Conservation (phyloP, 768 basidiomycete genomes). For the Suillus variegatus region DNA sequence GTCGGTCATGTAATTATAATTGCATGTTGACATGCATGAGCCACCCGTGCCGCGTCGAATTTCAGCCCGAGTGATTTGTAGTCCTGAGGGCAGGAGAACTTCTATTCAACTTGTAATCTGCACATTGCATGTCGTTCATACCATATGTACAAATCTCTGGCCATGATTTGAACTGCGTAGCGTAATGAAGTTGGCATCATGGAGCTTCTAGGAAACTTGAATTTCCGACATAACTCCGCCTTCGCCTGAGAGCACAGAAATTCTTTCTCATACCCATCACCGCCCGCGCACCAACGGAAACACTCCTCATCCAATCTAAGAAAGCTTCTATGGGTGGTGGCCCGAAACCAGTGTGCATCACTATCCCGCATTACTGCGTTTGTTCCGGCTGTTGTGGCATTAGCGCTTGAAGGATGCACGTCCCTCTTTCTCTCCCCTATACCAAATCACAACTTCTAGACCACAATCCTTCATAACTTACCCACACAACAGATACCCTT, state of each 20-base stretch:
- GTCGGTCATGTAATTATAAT: no score
- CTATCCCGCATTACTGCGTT: constrained; percentile 56
- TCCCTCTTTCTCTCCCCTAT: background rate
- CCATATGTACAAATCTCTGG: no score
- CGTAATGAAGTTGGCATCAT: background rate
- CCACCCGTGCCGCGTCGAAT: no score
- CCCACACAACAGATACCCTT: constrained; percentile 50
- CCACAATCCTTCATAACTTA: background rate
- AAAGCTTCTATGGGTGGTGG: constrained; percentile 15
- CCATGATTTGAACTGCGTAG: no score
- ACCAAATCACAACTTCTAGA: background rate
- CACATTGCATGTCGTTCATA: no score
- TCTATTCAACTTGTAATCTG: no score
- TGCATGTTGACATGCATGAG: no score
- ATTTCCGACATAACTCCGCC: no score
- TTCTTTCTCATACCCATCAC: constrained; percentile 47
- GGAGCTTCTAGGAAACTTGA: background rate
- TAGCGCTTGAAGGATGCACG: constrained; percentile 65
- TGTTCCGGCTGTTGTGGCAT: constrained; percentile 39
- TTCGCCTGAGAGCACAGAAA: no score
- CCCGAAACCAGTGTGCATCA: constrained; percentile 48
- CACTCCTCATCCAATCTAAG: constrained; percentile 45
- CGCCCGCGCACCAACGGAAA: constrained; percentile 49
- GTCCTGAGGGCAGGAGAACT: no score
- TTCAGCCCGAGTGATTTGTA: no score